Evolutionary conservation across 371 early-diverging fungal genomes (phyloP).

Genomic region (Lichtheimia ramosa): DNA sequence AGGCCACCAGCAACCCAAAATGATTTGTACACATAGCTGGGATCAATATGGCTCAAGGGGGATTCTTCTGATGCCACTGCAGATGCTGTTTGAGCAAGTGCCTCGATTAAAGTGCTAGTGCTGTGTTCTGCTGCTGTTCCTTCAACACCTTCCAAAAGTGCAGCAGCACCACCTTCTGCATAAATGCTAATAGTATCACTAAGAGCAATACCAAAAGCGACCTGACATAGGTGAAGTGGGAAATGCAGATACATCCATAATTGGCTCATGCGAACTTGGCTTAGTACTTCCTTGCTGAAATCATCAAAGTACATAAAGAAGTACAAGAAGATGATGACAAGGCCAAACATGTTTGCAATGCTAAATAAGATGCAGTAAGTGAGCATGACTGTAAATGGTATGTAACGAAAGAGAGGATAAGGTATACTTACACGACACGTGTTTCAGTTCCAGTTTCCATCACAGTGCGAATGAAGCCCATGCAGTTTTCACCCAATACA

Average conservation of each 20-base stretch:
- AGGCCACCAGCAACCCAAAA: conserved; percentile 48
- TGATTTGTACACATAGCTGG: conserved; percentile 30
- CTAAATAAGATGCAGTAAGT: conserved; percentile 14
- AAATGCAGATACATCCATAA: conserved; percentile 65
- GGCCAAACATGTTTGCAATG: conserved; percentile 45
- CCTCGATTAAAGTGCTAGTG: conserved; percentile 1
- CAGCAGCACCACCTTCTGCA: conserved; percentile 18
- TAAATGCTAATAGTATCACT: conserved; percentile 49
- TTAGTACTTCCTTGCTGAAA: conserved; percentile 37
- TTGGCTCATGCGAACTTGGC: conserved; percentile 38
- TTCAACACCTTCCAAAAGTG: conserved; percentile 1
- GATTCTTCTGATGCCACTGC: conserved; percentile 8
- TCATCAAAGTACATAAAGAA: conserved; percentile 60
- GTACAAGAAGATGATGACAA: conserved; percentile 47
- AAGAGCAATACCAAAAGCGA: conserved; percentile 57
- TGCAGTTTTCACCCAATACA: conserved; percentile 52
- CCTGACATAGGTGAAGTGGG: conserved; percentile 58
- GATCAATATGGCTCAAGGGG: conserved; percentile 5
- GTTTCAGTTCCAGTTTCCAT: conserved; percentile 31
- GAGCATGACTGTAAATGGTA: neutral
- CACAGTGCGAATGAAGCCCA: conserved; percentile 49
- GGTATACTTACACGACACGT: conserved; percentile 31
- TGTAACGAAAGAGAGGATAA: neutral
- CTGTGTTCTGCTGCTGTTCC: conserved; percentile 2
- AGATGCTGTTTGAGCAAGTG: conserved; percentile 11